phyloP scores from a whole-genome alignment of 2,329 filamentous ascomycete species.

The Pestalotiopsis sp. region DNA sequence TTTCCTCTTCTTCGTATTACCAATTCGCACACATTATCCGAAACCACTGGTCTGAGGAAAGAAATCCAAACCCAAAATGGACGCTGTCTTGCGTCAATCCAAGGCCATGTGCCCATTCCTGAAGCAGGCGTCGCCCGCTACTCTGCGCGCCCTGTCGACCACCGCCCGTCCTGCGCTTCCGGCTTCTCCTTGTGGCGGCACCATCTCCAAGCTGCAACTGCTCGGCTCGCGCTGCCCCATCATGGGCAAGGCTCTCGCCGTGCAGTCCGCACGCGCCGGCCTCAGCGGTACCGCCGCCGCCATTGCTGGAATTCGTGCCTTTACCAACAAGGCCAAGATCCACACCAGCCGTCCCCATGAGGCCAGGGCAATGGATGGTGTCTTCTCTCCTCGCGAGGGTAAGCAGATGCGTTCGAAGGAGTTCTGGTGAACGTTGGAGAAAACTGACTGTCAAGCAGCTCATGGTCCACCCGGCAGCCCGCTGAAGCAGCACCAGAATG shows the following conservation, averaged over 20 bases:
- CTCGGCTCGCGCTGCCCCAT: slow-evolving; percentile 94
- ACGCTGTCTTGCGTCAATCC: slow-evolving; percentile 91
- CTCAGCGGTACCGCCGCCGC: slow-evolving; percentile 43
- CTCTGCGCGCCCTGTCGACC: slow-evolving; percentile 85
- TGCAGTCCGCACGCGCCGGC: slow-evolving; percentile 69
- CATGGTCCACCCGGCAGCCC: slow-evolving; percentile 36
- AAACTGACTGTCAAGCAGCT: slow-evolving; percentile 24
- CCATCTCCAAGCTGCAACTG: slow-evolving; percentile 96
- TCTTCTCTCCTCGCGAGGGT: slow-evolving; percentile 51
- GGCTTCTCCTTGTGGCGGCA: slow-evolving; percentile 78
- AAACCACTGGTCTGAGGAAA: not conserved
- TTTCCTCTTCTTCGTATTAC: not conserved
- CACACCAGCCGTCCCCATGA: slow-evolving; percentile 81
- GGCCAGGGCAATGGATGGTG: slow-evolving; percentile 73
- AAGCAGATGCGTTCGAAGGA: slow-evolving; percentile 30
- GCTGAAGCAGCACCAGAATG: slow-evolving; percentile 30
- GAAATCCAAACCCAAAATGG: slow-evolving; percentile 63
- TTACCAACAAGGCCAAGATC: slow-evolving; percentile 69
- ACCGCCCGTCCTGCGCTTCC: slow-evolving; percentile 59
- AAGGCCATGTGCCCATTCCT: slow-evolving; percentile 97
- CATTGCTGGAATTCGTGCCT: slow-evolving; percentile 52
- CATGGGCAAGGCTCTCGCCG: slow-evolving; percentile 96
- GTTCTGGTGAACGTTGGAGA: not conserved
- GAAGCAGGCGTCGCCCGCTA: slow-evolving; percentile 89
- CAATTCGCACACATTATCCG: not conserved